Evolutionary conservation across 371 early-diverging fungal genomes (phyloP).

Genomic region (Phascolomyces articulosus): DNA sequence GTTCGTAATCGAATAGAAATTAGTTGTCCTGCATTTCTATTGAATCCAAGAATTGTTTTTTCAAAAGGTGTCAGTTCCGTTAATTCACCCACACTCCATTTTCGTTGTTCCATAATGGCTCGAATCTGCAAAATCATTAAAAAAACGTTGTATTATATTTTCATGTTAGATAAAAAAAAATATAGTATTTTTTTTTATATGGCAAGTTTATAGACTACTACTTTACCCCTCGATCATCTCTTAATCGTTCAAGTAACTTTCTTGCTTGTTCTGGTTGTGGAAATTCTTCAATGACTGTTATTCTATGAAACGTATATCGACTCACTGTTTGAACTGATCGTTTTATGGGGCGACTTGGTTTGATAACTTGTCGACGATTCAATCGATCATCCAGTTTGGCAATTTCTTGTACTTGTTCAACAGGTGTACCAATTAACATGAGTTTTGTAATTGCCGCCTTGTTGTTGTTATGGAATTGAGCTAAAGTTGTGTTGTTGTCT

Average conservation of each 20-base stretch:
- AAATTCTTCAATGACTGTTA: slow-evolving; percentile 70
- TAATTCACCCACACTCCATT: slow-evolving; percentile 80
- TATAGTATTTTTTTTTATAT: too few relatives aligned
- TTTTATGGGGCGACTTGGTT: not conserved
- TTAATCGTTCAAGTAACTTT: slow-evolving; percentile 65
- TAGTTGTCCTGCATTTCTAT: slow-evolving; percentile 79
- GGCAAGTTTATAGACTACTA: too few relatives aligned
- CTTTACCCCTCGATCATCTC: slow-evolving; percentile 65
- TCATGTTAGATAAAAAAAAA: too few relatives aligned
- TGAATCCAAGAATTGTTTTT: slow-evolving; percentile 83
- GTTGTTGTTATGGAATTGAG: slow-evolving; percentile 9
- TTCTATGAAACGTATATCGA: slow-evolving; percentile 69
- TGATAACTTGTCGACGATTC: not conserved
- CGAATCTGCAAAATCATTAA: slow-evolving; percentile 60
- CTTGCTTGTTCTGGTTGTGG: slow-evolving; percentile 64
- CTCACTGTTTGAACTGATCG: not conserved
- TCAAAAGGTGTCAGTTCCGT: slow-evolving; percentile 85
- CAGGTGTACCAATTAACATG: slow-evolving; percentile 58
- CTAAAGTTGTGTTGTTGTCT: slow-evolving; percentile 21
- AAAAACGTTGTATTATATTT: too few relatives aligned
- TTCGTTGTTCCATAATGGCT: slow-evolving; percentile 73
- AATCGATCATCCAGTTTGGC: slow-evolving; percentile 40
- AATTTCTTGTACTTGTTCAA: slow-evolving; percentile 47
- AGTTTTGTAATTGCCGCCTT: slow-evolving; percentile 43
- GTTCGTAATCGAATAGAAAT: slow-evolving; percentile 89